phyloP scores from a whole-genome alignment of 345 rosid species.

The Corymbia maculata region DNA sequence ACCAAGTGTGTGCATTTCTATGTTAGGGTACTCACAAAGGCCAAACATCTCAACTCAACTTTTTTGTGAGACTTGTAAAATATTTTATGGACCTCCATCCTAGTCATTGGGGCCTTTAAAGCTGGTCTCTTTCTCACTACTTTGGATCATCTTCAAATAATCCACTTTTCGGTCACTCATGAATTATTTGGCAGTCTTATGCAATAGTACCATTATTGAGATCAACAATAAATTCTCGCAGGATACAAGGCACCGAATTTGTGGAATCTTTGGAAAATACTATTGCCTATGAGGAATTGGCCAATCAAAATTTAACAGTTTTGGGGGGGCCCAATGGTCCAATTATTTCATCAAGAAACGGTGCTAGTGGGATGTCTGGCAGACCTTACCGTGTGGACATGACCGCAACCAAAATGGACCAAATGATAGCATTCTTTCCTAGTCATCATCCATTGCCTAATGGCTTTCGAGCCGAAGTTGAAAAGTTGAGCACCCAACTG shows the following conservation, averaged over 20 bases:
- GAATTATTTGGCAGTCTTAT: neutral
- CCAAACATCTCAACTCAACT: neutral
- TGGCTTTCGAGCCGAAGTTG: neutral
- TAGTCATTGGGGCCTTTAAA: neutral
- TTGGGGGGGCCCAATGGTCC: neutral
- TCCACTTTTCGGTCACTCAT: neutral
- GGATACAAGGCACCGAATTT: neutral
- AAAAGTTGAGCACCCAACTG: neutral
- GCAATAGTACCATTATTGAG: neutral
- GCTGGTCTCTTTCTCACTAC: neutral
- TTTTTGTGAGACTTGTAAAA: neutral
- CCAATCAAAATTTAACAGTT: neutral
- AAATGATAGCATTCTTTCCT: neutral
- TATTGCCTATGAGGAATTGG: neutral
- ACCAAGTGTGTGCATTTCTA: neutral
- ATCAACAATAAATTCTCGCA: neutral
- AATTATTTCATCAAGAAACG: neutral
- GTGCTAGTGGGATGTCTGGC: neutral
- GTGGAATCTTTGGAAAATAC: neutral
- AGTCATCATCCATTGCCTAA: neutral
- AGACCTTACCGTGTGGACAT: neutral
- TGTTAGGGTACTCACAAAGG: neutral
- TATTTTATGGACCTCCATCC: neutral
- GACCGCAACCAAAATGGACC: neutral
- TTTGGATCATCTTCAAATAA: neutral